Conservation (phyloP, 164 flowering plant species). For the Litsea cubeba region DNA sequence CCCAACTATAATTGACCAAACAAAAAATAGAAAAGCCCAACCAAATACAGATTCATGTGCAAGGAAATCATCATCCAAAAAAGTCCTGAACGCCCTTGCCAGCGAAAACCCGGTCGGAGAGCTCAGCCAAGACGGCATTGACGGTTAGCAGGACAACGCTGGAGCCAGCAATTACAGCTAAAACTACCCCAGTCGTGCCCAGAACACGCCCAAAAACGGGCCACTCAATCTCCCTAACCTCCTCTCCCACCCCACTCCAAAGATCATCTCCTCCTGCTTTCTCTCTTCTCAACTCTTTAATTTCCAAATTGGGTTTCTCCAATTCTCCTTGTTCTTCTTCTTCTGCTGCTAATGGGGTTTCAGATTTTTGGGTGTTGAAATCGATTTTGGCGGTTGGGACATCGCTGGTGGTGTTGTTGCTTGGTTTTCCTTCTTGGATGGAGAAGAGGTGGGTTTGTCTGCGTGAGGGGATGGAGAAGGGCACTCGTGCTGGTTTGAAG, state of each 20-base stretch:
- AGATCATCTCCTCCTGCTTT: conserved; percentile 21
- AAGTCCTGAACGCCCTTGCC: conserved; percentile 78
- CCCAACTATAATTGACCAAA: too few species aligned
- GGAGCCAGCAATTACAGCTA: conserved; percentile 75
- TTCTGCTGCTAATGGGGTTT: background rate
- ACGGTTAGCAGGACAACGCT: conserved; percentile 77
- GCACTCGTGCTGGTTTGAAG: background rate
- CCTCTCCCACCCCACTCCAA: conserved; percentile 58
- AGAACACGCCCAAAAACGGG: conserved; percentile 61
- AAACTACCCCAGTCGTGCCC: conserved; percentile 72
- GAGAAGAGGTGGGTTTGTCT: background rate
- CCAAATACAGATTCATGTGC: too few species aligned
- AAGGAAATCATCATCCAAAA: conserved; percentile 21
- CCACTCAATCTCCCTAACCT: conserved; percentile 75
- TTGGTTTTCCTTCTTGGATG: background rate
- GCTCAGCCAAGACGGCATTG: conserved; percentile 73
- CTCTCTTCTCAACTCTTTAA: conserved; percentile 19
- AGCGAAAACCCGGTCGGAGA: conserved; percentile 68
- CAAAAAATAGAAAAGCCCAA: too few species aligned
- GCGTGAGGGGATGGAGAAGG: background rate
- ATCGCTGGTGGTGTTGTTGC: background rate
- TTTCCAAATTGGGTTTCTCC: background rate
- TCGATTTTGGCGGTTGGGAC: background rate
- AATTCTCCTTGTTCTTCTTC: background rate
- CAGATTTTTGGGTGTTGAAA: background rate